Conservation (phyloP, 2,329 filamentous ascomycete genomes). For the Metarhizium rileyi region DNA sequence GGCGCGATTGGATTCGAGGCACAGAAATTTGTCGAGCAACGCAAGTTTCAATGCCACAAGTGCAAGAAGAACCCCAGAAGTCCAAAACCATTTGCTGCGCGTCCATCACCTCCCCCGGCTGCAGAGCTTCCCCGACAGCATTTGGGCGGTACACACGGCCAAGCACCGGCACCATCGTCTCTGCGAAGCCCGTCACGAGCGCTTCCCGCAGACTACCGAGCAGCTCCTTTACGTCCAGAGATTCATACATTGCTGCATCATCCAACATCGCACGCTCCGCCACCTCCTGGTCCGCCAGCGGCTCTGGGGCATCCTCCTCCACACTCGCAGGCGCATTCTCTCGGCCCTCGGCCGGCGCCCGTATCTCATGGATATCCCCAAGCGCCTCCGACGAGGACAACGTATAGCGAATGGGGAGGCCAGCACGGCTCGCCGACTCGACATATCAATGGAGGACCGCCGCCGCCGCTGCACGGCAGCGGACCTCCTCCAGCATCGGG, state of each 20-base stretch:
- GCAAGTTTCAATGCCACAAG: conserved; percentile 65
- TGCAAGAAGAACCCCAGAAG: conserved; percentile 49
- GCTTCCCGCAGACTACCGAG: conserved; percentile 16
- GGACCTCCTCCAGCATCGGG: conserved; percentile 19
- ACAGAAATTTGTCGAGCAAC: conserved; percentile 48
- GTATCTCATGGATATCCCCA: conserved; percentile 18
- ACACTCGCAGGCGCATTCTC: conserved; percentile 14
- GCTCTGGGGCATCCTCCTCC: conserved; percentile 12
- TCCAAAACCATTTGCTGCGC: conserved; percentile 21
- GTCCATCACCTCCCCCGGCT: conserved; percentile 11
- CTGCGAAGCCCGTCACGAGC: conserved; percentile 20
- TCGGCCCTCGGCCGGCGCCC: conserved; percentile 17
- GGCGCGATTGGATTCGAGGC: conserved; percentile 44
- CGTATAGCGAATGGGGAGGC: conserved; percentile 39
- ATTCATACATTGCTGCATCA: conserved; percentile 12
- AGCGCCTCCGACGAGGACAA: conserved; percentile 15
- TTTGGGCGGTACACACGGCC: conserved; percentile 8
- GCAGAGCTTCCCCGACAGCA: conserved; percentile 13
- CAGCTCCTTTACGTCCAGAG: conserved; percentile 11
- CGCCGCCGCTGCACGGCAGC: conserved; percentile 22
- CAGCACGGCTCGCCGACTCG: conserved; percentile 38
- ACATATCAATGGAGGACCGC: conserved; percentile 39
- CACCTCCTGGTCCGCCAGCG: conserved; percentile 10
- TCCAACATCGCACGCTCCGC: conserved; percentile 5
- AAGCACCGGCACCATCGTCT: conserved; percentile 13